Percentiles rank a stretch among this genome's conserved stretches.
phyloP scores from a whole-genome alignment of 2,329 filamentous ascomycete genomes.

The Xylogone sp. region DNA sequence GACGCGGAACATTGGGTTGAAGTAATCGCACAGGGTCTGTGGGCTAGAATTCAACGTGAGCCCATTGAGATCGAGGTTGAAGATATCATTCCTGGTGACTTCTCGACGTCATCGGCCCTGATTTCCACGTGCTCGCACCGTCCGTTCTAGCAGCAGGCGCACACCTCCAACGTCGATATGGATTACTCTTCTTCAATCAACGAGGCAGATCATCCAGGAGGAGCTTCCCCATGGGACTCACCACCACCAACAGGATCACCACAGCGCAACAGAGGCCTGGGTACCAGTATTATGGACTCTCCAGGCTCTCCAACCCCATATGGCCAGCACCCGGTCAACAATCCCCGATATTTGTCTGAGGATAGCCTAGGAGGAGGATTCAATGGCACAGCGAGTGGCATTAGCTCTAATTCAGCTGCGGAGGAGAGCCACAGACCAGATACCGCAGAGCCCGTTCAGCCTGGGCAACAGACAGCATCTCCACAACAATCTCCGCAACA shows the following conservation, averaged over 20 bases:
- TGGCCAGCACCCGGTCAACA: constrained; percentile 12
- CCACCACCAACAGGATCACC: constrained; percentile 27
- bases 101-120: constrained; percentile 8
- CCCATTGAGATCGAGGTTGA: background rate
- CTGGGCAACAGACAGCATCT: constrained; percentile 14
- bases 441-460: constrained; percentile 22
- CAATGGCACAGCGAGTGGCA: constrained; percentile 21
- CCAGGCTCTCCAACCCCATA: constrained; percentile 25
- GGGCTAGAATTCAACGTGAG: background rate
- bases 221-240: constrained; percentile 57
- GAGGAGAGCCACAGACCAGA: constrained; percentile 25
- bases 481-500: constrained; percentile 26
- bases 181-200: constrained; percentile 60
- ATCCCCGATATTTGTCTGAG: constrained; percentile 20
- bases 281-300: constrained; percentile 17
- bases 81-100: background rate
- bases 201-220: constrained; percentile 55
- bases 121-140: background rate
- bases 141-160: constrained; percentile 6
- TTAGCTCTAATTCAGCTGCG: constrained; percentile 18
- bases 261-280: constrained; percentile 22
- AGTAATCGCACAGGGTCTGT: background rate
- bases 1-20: background rate
- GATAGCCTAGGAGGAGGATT: constrained; percentile 20
- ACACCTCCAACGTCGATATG: constrained; percentile 41